Evolutionary conservation across 805 yeast species (phyloP), one percentile per base, ranked within the genome.

Genomic region (Candida gorgasii): DNA sequence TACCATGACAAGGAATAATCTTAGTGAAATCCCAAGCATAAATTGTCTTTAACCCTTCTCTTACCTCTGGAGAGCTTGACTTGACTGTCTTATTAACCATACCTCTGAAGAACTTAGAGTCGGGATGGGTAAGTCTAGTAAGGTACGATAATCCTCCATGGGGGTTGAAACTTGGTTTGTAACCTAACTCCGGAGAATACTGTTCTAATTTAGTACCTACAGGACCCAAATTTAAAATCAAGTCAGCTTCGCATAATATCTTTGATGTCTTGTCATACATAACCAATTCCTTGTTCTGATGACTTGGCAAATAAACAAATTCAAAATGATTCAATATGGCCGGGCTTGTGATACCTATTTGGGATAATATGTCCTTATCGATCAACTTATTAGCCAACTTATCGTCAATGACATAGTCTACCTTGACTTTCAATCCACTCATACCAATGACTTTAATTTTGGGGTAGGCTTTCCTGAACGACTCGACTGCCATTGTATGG

Each of bases 1-100:
- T 75, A 11, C 89, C 89, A 54, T 82, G 88, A 48, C 83, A 77
- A 50, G 73, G 62, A 29, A 82, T 75, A 38, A 79, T 62, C n/a
- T 65, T 62, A 11, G 73, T 72, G 46, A 79, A 73, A 31, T 74
- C 72, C 77, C 77, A 72, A 8, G 51, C 43, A 26, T 61, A 42
- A 15, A 71, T 53, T 19, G 65, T 55, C 24, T 55, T 48, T 20
- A 63, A 47, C 14, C 71, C 61, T 11, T 47, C 40, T 31, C 33
- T 34, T 27, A 33, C 40, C 14, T 35, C 42, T 2, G 40, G 38
- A 5, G 22, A 22, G 5, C 39, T 30, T 1, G 46, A 18, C 7
- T 47, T 40, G 11, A 34, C 38, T 11, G 45, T 4, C 33, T 26
- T 39, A 16, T 44, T 49, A 22, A 36, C 45, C 8, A 31, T 28